Percentiles rank a stretch among this genome's conserved stretches.
phyloP scores from a whole-genome alignment of 192 early-diverging fungal species.

The Coemansia sp. region DNA sequence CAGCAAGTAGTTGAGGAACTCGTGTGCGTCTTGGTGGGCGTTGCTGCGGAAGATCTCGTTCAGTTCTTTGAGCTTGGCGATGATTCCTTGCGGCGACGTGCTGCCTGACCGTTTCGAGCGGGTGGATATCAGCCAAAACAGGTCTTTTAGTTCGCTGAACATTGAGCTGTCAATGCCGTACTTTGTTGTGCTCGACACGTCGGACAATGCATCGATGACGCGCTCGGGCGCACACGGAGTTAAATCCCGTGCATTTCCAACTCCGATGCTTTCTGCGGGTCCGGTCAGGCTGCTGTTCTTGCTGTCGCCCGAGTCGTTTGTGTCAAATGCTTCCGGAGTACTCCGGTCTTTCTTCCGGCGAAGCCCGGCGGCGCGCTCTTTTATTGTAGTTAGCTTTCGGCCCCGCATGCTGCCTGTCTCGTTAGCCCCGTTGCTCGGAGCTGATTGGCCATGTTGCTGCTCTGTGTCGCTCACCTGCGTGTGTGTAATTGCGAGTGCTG shows the following conservation, averaged over 20 bases:
- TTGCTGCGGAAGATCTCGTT: slow-evolving; percentile 93
- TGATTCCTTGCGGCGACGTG: slow-evolving; percentile 80
- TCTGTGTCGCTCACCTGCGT: background rate
- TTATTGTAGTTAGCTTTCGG: slow-evolving; percentile 23
- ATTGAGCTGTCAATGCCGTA: slow-evolving; percentile 75
- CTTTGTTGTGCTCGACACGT: slow-evolving; percentile 36
- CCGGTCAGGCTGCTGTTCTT: slow-evolving; percentile 14
- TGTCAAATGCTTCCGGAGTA: slow-evolving; percentile 13
- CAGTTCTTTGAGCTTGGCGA: slow-evolving; percentile 86
- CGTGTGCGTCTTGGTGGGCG: slow-evolving; percentile 98
- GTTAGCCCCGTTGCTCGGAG: background rate
- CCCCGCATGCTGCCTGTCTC: slow-evolving; percentile 15
- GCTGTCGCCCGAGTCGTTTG: slow-evolving; percentile 19
- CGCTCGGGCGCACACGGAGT: background rate
- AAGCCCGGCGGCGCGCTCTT: slow-evolving; percentile 38
- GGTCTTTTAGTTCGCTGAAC: slow-evolving; percentile 78
- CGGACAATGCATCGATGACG: background rate
- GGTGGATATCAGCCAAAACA: slow-evolving; percentile 80
- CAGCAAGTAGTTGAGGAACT: slow-evolving; percentile 92
- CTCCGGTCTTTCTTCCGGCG: slow-evolving; percentile 39
- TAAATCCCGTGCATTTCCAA: slow-evolving; percentile 1
- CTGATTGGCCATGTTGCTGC: background rate
- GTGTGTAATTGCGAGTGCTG: background rate
- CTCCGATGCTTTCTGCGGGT: background rate
- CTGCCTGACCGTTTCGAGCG: slow-evolving; percentile 83